Conservation (phyloP, 257 asterid genomes). For the Solanum ahanhuiri region DNA sequence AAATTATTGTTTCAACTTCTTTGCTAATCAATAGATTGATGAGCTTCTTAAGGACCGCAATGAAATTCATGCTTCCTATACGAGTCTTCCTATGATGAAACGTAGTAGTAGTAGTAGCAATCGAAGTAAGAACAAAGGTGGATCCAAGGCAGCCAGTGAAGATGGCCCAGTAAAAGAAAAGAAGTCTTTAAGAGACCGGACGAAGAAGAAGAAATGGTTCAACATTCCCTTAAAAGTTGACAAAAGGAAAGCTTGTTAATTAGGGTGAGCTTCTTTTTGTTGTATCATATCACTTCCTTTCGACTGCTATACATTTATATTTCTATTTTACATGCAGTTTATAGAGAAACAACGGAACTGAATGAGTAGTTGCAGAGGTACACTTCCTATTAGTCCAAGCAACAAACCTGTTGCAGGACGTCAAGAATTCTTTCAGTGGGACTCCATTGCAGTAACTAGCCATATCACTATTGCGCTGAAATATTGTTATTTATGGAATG, state of each 20-base stretch:
- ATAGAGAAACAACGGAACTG: background rate
- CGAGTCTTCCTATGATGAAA: constrained; percentile 46
- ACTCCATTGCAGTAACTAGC: background rate
- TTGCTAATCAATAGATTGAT: constrained; percentile 47
- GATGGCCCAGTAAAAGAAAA: constrained; percentile 43
- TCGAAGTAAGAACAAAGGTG: constrained; percentile 52
- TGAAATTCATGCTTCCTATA: constrained; percentile 74
- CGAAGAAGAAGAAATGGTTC: constrained; percentile 81
- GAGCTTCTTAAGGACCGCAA: constrained; percentile 89
- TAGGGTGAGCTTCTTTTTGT: constrained; percentile 7
- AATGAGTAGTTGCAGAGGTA: background rate
- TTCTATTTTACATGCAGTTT: background rate
- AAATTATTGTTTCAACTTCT: background rate
- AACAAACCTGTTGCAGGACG: constrained; percentile 1
- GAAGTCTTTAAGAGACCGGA: constrained; percentile 44
- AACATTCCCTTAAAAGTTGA: constrained; percentile 76
- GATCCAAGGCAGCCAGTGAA: constrained; percentile 41
- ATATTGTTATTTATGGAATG: constrained; percentile 6
- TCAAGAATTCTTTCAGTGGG: background rate
- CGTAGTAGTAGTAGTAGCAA: constrained; percentile 49
- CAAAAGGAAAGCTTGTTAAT: constrained; percentile 73
- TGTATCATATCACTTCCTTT: too few species aligned
- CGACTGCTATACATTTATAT: background rate
- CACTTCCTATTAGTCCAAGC: background rate
- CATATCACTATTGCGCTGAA: background rate